Conservation (phyloP, 768 basidiomycete species). For the Russula sp. region DNA sequence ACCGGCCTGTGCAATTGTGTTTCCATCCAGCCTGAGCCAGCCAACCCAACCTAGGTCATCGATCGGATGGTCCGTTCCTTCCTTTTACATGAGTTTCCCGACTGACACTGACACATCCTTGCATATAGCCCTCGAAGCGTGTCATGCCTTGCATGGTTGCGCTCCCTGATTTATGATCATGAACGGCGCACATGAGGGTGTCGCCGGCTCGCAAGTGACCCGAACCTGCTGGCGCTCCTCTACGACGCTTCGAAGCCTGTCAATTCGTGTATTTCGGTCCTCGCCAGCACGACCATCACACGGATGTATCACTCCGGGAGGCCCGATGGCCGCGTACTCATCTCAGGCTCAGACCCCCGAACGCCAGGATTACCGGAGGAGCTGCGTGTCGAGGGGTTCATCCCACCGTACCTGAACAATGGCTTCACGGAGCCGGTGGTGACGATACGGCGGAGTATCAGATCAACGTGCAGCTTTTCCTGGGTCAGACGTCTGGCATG, state of each 20-base stretch:
- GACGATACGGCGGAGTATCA: conserved; percentile 48
- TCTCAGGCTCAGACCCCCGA: conserved; percentile 73
- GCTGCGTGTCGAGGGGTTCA: no score
- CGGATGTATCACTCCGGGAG: conserved; percentile 78
- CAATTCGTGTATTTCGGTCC: conserved; percentile 57
- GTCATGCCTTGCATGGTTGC: no score
- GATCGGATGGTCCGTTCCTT: conserved; percentile 53
- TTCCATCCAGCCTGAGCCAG: conserved; percentile 56
- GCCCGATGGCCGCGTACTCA: conserved; percentile 65
- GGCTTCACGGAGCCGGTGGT: no score
- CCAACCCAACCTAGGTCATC: conserved; percentile 57
- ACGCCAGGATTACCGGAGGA: conserved; percentile 63
- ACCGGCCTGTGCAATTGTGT: conserved; percentile 65
- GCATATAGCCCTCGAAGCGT: no score
- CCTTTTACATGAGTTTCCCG: conserved; percentile 36
- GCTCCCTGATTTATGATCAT: conserved; percentile 62
- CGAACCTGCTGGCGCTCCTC: conserved; percentile 58
- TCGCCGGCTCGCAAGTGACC: conserved; percentile 60
- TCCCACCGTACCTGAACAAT: no score
- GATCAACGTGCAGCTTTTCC: conserved; percentile 42
- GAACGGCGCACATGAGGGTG: conserved; percentile 65
- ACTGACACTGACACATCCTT: conserved; percentile 30
- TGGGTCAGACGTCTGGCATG: conserved; percentile 43
- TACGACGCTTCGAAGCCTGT: conserved; percentile 62
- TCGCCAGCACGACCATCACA: conserved; percentile 62